Evolutionary conservation across 176 grass and related monocot genomes (phyloP), one percentile per base, ranked within the genome.

Genomic region (Ananas comosus): DNA sequence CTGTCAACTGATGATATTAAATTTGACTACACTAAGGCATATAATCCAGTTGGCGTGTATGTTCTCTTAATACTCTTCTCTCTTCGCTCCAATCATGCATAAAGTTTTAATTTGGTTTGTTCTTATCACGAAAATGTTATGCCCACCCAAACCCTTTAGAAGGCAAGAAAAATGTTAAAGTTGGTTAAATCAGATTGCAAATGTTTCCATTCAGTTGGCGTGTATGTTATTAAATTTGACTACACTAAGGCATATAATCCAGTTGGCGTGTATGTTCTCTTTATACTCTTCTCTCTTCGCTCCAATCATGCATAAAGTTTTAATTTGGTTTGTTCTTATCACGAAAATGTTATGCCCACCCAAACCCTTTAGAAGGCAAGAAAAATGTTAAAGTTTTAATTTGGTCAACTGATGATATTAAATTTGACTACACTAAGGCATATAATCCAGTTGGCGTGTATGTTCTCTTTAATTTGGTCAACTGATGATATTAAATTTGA

Each of bases 401-500:
- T n/a, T n/a, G n/a, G n/a, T n/a, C n/a, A n/a, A n/a, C n/a, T n/a
- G n/a, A n/a, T n/a, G 89, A 93, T 84, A 67, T 93, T 59, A 99
- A 93, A 68, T 76, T 93, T 42, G 87, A 93, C 66, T 99, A 99
- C 65, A 93, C 77, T 75, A 89, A 75, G 76, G 77, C 64, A 70
- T 99, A 81, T 81, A 65, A 24, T 79, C 87, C 78, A 7, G 17
- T 69, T 56, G 71, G 69, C 13, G 82, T 59, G 94, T 99, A 90
- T 29, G 84, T 78, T 64, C 68, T 83, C 58, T 29, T 77, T 24
- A 23, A n/a, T n/a, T n/a, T n/a, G n/a, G n/a, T n/a, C n/a, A n/a
- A n/a, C n/a, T n/a, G n/a, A n/a, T n/a, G 89, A 93, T 84, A 67
- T 93, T 59, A 99, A 93, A 68, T 76, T 93, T 42, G 87, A 93